These are phyloP conservation scores for Marvania coccoides DNA, from an alignment of 139 green algal species.

Conservation along the genomic window DNA sequence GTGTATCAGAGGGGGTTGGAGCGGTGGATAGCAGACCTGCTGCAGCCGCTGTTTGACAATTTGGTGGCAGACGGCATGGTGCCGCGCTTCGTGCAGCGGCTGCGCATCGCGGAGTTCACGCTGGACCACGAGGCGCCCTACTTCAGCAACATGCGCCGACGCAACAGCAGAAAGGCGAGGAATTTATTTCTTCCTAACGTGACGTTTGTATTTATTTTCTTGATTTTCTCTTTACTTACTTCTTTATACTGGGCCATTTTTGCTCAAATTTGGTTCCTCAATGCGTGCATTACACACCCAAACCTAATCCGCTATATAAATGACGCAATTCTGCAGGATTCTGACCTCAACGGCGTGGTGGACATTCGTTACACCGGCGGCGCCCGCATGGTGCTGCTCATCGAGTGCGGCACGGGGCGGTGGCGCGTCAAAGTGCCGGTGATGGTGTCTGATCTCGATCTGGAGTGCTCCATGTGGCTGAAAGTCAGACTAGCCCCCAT, in stretches of 20 bases:
- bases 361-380: conserved; percentile 87
- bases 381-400: conserved; percentile 82
- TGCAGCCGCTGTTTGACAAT: conserved; percentile 90
- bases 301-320: no score
- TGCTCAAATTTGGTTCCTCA: no score
- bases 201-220: not conserved
- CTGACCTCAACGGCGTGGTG: conserved; percentile 79
- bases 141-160: conserved; percentile 82
- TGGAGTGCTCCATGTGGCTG: conserved; percentile 89
- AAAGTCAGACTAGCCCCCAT: conserved; percentile 90
- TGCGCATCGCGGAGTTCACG: conserved; percentile 87
- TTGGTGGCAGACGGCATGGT: conserved; percentile 50
- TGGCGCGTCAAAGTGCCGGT: conserved; percentile 55
- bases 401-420: conserved; percentile 50
- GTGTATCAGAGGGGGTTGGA: conserved; percentile 92
- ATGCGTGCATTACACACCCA: no score
- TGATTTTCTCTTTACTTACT: not conserved
- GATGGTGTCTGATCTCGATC: conserved; percentile 86
- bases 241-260: no score
- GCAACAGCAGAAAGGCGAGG: conserved; percentile 58
- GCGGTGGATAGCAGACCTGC: conserved; percentile 81
- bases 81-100: conserved; percentile 51
- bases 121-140: conserved; percentile 91
- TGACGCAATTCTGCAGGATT: conserved; percentile 53
- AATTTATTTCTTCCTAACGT: not conserved